These are phyloP conservation scores for Metschnikowia shivogae DNA, from an alignment of 805 yeast species.

Conservation along the genomic window DNA sequence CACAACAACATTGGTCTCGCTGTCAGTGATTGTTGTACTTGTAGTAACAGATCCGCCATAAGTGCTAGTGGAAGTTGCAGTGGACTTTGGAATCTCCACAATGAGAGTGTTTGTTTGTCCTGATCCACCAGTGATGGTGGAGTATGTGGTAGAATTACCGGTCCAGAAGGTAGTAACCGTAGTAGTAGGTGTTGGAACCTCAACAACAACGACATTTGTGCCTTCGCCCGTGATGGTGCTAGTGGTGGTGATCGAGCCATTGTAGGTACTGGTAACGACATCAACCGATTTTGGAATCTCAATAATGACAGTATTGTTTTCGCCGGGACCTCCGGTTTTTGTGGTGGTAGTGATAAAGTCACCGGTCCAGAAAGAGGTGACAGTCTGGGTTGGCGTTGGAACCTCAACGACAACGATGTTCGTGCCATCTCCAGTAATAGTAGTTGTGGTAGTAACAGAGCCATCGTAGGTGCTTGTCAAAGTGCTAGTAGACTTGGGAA, in stretches of 20 bases:
- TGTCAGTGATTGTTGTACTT: background rate
- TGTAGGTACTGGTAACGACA: conserved; percentile 7
- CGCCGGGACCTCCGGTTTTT: too few relatives aligned
- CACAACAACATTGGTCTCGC: background rate
- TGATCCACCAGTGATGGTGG: background rate
- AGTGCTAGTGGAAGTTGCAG: conserved; percentile 10
- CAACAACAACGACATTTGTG: conserved; percentile 8
- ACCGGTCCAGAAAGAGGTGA: background rate
- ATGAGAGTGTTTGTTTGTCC: conserved; percentile 17
- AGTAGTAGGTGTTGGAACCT: conserved; percentile 15
- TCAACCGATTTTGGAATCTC: conserved; percentile 6
- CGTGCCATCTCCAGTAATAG: background rate
- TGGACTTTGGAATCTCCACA: conserved; percentile 6
- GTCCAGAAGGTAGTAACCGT: conserved; percentile 11
- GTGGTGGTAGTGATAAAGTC: too few relatives aligned
- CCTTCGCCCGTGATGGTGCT: background rate
- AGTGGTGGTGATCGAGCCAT: background rate
- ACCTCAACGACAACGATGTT: conserved; percentile 12
- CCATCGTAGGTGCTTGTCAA: background rate
- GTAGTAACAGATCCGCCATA: conserved; percentile 2
- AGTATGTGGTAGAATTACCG: background rate
- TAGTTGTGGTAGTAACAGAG: background rate
- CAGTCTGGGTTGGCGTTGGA: conserved; percentile 12
- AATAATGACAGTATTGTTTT: conserved; percentile 6
- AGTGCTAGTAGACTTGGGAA: conserved; percentile 4